Base-by-base conservation (phyloP, 352 stramenopile genomes). In the Phytopythium boreale region DNA sequence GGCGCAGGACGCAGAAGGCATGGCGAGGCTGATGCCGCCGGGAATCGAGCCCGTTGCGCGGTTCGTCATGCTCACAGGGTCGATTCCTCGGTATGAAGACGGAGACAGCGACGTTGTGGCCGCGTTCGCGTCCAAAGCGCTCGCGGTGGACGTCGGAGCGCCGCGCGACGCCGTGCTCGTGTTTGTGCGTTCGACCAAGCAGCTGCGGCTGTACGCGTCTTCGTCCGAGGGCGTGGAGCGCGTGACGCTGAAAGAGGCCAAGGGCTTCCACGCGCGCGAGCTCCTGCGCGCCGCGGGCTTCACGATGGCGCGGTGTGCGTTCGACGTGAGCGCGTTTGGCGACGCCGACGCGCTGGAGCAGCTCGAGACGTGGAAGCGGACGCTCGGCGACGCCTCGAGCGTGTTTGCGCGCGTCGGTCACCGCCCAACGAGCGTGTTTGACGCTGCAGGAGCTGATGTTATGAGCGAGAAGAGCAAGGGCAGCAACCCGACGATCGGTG, bases 201-300 rank as follows among this genome's bases (percentile, higher is more conserved):
- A 14, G 10, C 36, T 58, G 20, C 59, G 26, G 37, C 47, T 75
- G 57, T 83, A 69, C 58, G 52, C 59, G 22, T 67, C 49, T 50
- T 63, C 63, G 57, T 55, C 59, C 7, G 57, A 47, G 7, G 52
- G 57, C 17, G 61, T 66, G 14, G 6, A 41, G 7, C 17, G 11
- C 22, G 6, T 79, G 22, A 52, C 70, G 24, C 52, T 89, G 20
- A 37, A 76, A 41, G 61, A 79, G 1, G 43, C 88, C 46, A 59
- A 76, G 9, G 73, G 68, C 74, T 63, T 84, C 22, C 80, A 87
- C 59, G 80, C 80, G 41, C 70, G 69, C 20, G 72, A 89, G 55
- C 88, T 87, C 60, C 64, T 82, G 39, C 60, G 43, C 2, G 67
- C 62, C 2, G 67, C 77, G 24, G 68, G 70, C 6, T 71, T 66